A percentile compares a stretch with the other conserved stretches of the same genome.
Evolutionary conservation across 129 eudicot genomes (phyloP).

Genomic region (Rutidosis leptorrhynchoides): DNA sequence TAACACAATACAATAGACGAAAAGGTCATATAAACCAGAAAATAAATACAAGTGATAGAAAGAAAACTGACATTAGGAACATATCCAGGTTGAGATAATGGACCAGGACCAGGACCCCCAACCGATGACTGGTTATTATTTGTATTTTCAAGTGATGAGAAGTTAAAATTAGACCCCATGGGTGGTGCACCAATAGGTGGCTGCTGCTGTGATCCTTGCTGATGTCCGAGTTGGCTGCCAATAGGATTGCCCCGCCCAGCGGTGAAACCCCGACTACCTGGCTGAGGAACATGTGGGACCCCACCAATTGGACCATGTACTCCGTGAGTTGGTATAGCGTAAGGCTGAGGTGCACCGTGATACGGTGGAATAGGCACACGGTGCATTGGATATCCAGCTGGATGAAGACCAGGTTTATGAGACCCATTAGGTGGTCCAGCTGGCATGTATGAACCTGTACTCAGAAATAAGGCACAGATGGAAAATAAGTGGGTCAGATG

Average conservation of each 20-base stretch:
- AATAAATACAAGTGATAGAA: background rate
- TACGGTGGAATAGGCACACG: constrained; percentile 74
- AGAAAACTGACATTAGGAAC: constrained; percentile 63
- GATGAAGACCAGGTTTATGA: constrained; percentile 71
- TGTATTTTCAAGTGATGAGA: constrained; percentile 65
- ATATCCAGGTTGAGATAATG: constrained; percentile 87
- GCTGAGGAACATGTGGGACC: constrained; percentile 71
- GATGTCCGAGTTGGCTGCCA: constrained; percentile 68
- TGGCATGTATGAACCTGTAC: constrained; percentile 64
- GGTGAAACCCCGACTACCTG: constrained; percentile 86
- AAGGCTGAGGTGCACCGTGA: constrained; percentile 90
- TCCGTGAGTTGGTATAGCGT: constrained; percentile 84
- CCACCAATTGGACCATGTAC: constrained; percentile 90
- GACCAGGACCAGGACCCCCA: constrained; percentile 85
- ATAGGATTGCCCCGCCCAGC: constrained; percentile 75
- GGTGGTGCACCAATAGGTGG: constrained; percentile 56
- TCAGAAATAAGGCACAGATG: background rate
- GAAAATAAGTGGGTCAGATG: background rate
- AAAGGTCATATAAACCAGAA: background rate
- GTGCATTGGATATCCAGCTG: constrained; percentile 74
- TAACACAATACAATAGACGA: background rate
- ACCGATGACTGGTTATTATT: constrained; percentile 72
- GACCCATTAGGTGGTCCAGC: constrained; percentile 72
- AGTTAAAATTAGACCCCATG: constrained; percentile 65
- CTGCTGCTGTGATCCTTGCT: constrained; percentile 61